Conservation (phyloP, 306 rosid species). For the Cucumis hystrix region DNA sequence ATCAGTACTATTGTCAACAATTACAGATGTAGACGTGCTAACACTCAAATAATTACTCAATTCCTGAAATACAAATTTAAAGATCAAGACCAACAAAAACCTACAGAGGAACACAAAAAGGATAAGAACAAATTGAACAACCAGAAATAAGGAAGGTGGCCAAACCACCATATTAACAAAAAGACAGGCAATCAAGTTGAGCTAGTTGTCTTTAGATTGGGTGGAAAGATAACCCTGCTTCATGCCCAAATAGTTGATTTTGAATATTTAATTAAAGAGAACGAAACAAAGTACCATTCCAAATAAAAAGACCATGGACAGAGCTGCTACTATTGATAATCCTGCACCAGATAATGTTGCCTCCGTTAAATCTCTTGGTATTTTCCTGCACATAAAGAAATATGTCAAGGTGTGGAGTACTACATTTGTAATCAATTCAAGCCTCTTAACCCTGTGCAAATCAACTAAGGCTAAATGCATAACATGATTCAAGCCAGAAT, state of each 20-base stretch:
- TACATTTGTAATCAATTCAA: not conserved
- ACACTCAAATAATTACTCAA: conserved; percentile 65
- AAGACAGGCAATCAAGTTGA: not conserved
- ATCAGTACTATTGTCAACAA: conserved; percentile 84
- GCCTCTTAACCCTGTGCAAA: not conserved
- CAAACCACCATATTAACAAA: not conserved
- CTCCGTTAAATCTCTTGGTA: conserved; percentile 96
- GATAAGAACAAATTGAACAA: not conserved
- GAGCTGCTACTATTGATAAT: conserved; percentile 77
- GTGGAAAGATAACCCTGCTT: not conserved
- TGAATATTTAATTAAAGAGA: not conserved
- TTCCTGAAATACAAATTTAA: conserved; percentile 42
- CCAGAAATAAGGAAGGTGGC: not conserved
- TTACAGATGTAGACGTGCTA: conserved; percentile 77
- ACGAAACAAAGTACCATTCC: conserved; percentile 66
- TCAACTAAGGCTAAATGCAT: not conserved
- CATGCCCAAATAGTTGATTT: not conserved
- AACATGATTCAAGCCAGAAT: not conserved
- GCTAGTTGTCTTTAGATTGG: not conserved
- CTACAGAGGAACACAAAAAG: not conserved
- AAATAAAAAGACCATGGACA: conserved; percentile 73
- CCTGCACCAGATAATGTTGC: conserved; percentile 95
- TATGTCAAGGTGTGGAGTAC: not conserved
- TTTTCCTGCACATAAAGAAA: conserved; percentile 50
- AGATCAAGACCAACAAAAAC: not conserved